Evolutionary conservation across 106 monocot genomes (phyloP).

Genomic region (Chionographis japonica): DNA sequence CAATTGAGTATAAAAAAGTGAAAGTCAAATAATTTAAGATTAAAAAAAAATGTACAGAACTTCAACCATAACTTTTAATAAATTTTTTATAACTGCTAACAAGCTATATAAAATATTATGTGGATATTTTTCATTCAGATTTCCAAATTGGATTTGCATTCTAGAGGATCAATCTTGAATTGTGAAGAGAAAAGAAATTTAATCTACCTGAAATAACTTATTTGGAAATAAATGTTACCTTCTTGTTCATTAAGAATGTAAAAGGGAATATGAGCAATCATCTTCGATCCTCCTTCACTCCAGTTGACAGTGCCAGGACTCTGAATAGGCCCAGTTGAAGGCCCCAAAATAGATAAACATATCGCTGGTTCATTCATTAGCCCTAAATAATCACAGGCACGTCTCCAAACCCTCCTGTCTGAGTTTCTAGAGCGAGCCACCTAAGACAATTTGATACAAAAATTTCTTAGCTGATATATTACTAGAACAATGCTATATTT

Average conservation of each 20-base stretch:
- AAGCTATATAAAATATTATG: no score
- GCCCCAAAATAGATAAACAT: constrained; percentile 71
- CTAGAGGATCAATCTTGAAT: background rate
- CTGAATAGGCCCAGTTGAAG: constrained; percentile 27
- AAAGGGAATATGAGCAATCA: constrained; percentile 85
- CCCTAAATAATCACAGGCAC: constrained; percentile 88
- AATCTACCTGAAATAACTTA: background rate
- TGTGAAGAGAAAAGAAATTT: background rate
- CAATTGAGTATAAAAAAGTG: no score
- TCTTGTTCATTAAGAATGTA: constrained; percentile 80
- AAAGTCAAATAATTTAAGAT: no score
- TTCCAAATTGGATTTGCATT: background rate
- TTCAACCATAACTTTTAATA: no score
- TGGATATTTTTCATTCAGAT: no score
- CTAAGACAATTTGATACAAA: constrained; percentile 23
- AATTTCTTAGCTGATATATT: background rate
- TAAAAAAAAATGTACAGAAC: no score
- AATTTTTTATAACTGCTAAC: no score
- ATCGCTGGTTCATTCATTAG: constrained; percentile 87
- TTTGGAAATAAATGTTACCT: constrained; percentile 36
- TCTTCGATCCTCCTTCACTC: constrained; percentile 66
- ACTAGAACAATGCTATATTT: background rate
- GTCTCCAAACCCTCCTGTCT: constrained; percentile 71
- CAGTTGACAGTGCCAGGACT: constrained; percentile 80
- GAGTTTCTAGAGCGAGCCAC: constrained; percentile 68